A percentile compares a stretch with the other conserved stretches of the same genome.
Conservation (phyloP, 2,329 filamentous ascomycete species). For the Fusarium redolens region DNA sequence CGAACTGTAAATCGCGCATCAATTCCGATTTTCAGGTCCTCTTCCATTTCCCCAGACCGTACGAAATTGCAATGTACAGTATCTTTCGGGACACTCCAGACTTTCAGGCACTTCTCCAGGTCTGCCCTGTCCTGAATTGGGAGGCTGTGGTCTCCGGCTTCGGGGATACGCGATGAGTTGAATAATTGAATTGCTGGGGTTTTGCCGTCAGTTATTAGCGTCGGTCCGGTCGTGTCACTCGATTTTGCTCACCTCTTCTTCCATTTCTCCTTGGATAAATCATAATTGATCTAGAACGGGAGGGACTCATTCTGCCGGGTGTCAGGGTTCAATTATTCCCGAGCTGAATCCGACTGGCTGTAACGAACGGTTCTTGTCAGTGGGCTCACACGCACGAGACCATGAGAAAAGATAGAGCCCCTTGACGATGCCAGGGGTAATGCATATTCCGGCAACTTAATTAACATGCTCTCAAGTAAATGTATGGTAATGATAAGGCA, state of each 20-base stretch:
- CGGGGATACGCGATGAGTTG: constrained; percentile 19
- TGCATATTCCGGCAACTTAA: constrained; percentile 22
- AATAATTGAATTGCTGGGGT: background rate
- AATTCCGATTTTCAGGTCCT: constrained; percentile 35
- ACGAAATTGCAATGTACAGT: constrained; percentile 8
- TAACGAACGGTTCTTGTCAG: constrained; percentile 33
- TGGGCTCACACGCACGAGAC: constrained; percentile 20
- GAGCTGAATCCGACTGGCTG: constrained; percentile 23
- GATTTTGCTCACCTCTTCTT: constrained; percentile 5
- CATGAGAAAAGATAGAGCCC: constrained; percentile 23
- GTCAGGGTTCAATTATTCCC: constrained; percentile 38
- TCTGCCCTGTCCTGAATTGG: constrained; percentile 1
- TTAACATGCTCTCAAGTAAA: constrained; percentile 30
- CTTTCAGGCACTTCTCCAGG: constrained; percentile 27
- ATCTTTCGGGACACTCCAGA: constrained; percentile 29
- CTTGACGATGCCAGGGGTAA: constrained; percentile 22
- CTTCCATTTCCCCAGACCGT: constrained; percentile 43
- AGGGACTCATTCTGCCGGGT: constrained; percentile 27
- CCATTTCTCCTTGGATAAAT: constrained; percentile 19
- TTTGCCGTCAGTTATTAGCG: constrained; percentile 13
- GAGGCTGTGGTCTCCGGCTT: constrained; percentile 23
- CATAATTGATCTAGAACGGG: constrained; percentile 4
- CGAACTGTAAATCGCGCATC: constrained; percentile 43
- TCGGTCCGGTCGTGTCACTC: constrained; percentile 18
- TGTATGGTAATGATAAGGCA: constrained; percentile 31